Conservation (phyloP, 805 yeast species). For the Pichia cabralensis region DNA sequence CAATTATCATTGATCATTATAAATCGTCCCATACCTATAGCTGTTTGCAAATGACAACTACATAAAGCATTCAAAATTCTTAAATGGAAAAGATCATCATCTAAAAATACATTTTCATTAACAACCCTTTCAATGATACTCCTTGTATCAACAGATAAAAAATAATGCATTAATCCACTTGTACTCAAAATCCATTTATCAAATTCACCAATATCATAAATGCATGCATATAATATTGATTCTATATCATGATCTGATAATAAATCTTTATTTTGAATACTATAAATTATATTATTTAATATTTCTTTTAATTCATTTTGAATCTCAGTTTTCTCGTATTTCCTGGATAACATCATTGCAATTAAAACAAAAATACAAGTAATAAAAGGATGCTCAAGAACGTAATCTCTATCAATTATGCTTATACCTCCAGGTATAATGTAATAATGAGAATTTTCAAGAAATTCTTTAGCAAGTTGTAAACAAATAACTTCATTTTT, state of each 20-base stretch:
- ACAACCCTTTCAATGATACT: conserved; percentile 30
- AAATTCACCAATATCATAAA: conserved; percentile 35
- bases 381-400: conserved; percentile 41
- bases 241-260: conserved; percentile 52
- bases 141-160: conserved; percentile 36
- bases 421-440: conserved; percentile 53
- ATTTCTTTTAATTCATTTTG: conserved; percentile 38
- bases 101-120: conserved; percentile 13
- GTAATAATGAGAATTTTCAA: conserved; percentile 49
- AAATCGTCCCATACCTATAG: conserved; percentile 39
- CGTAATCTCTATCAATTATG: conserved; percentile 36
- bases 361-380: conserved; percentile 43
- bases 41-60: conserved; percentile 40
- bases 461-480: conserved; percentile 35
- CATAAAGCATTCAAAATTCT: conserved; percentile 45
- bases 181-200: conserved; percentile 46
- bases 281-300: conserved; percentile 40
- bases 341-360: conserved; percentile 48
- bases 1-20: conserved; percentile 28
- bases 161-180: conserved; percentile 39
- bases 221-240: conserved; percentile 44
- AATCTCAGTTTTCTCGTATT: conserved; percentile 36
- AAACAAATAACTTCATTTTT: conserved; percentile 34
- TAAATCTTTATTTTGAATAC: conserved; percentile 31
- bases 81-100: conserved; percentile 40